These are phyloP conservation scores for Glycyrrhiza uralensis DNA, from an alignment of 306 rosid species.

Conservation along the genomic window DNA sequence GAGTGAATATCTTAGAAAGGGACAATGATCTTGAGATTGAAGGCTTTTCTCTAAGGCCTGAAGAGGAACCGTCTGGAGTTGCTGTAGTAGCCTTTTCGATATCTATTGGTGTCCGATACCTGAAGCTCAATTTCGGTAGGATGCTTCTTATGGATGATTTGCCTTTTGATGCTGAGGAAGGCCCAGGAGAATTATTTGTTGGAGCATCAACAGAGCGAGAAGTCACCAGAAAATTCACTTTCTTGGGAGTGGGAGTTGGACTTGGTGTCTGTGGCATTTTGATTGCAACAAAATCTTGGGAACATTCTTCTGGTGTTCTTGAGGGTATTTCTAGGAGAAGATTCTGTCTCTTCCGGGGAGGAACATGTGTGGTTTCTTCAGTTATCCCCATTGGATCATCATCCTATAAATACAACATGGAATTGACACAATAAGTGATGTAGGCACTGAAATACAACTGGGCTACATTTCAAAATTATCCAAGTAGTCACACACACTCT, in stretches of 20 bases:
- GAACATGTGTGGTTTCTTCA: conserved; percentile 56
- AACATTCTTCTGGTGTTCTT: conserved; percentile 51
- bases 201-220: conserved; percentile 52
- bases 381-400: conserved; percentile 52
- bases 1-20: conserved; percentile 72
- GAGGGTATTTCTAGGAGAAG: conserved; percentile 81
- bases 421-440: conserved; percentile 14
- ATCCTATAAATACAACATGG: conserved; percentile 39
- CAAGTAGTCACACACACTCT: neutral
- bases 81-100: conserved; percentile 46
- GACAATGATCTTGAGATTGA: conserved; percentile 75
- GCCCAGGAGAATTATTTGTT: conserved; percentile 55
- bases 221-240: conserved; percentile 72
- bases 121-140: conserved; percentile 87
- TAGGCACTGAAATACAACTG: neutral
- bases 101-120: conserved; percentile 57
- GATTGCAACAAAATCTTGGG: conserved; percentile 58
- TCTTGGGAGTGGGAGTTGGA: conserved; percentile 86
- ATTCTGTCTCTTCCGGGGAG: conserved; percentile 69
- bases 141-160: conserved; percentile 62
- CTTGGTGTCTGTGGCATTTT: conserved; percentile 77
- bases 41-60: conserved; percentile 63
- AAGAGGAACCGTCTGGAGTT: conserved; percentile 51
- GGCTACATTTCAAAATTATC: neutral
- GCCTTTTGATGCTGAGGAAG: conserved; percentile 62